A percentile compares a stretch with the other conserved stretches of the same genome.
These are phyloP conservation scores for Apiospora rasikravindrae DNA, from an alignment of 2,329 filamentous ascomycete species.

Conservation along the genomic window DNA sequence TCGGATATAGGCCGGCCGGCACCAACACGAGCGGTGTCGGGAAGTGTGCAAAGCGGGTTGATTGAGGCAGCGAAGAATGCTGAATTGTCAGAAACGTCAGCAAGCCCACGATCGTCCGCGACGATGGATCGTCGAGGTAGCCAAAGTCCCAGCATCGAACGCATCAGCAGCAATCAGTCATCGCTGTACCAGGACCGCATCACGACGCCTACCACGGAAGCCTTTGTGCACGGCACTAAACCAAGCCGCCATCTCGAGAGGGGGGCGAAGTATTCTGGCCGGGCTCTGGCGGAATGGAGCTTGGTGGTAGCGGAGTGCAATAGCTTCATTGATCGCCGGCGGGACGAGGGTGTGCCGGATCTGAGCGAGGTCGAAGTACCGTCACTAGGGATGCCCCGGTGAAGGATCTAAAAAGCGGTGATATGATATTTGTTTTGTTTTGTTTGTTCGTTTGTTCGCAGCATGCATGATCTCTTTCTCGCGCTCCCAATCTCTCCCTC, in stretches of 20 bases:
- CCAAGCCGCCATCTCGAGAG: slow-evolving; percentile 52
- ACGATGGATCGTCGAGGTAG: slow-evolving; percentile 31
- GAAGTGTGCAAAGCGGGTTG: slow-evolving; percentile 50
- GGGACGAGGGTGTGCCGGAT: slow-evolving; percentile 71
- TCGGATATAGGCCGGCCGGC: slow-evolving; percentile 47
- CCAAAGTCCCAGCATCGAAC: slow-evolving; percentile 28
- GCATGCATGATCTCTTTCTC: not conserved
- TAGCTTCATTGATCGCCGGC: slow-evolving; percentile 78
- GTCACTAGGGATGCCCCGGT: slow-evolving; percentile 48
- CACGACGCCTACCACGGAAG: slow-evolving; percentile 35
- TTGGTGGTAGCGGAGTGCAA: slow-evolving; percentile 79
- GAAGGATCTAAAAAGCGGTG: not conserved
- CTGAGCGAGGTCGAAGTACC: slow-evolving; percentile 75
- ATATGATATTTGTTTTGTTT: too few relatives aligned
- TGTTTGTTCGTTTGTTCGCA: not conserved
- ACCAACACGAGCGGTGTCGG: slow-evolving; percentile 54
- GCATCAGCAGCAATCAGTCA: slow-evolving; percentile 30
- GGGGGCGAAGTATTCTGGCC: slow-evolving; percentile 67
- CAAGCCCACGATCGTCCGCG: slow-evolving; percentile 22
- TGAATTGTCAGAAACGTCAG: slow-evolving; percentile 23
- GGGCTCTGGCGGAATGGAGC: slow-evolving; percentile 79
- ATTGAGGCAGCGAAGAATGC: slow-evolving; percentile 59
- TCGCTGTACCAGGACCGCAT: slow-evolving; percentile 13
- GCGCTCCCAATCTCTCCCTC: not conserved
- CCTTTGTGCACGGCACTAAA: slow-evolving; percentile 49